Conservation (phyloP, 78 protist genomes). For the Polysphondylium violaceum region DNA sequence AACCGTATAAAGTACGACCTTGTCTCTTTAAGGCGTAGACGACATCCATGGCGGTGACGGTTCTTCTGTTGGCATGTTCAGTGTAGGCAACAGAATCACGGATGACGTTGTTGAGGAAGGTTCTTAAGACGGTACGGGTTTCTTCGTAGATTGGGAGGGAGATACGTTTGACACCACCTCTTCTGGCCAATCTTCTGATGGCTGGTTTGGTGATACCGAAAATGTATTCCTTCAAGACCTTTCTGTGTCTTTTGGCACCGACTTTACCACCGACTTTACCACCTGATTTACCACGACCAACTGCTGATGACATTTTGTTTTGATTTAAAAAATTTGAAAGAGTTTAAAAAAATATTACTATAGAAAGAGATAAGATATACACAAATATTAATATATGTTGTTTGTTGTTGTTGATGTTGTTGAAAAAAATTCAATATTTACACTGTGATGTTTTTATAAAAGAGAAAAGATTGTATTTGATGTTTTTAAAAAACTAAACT, state of each 20-base stretch:
- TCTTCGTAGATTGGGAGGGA: slow-evolving; percentile 97
- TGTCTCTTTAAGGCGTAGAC: slow-evolving; percentile 97
- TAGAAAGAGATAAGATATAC: background rate
- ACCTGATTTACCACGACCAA: slow-evolving; percentile 88
- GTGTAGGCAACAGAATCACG: slow-evolving; percentile 97
- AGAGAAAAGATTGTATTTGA: too few species aligned
- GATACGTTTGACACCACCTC: slow-evolving; percentile 98
- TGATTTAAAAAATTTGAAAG: background rate
- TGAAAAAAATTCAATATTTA: too few species aligned
- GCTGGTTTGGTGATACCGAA: slow-evolving; percentile 98
- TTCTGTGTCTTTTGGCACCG: slow-evolving; percentile 97
- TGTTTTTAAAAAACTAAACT: background rate
- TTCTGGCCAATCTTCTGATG: slow-evolving; percentile 96
- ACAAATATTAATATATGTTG: too few species aligned
- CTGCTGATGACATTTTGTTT: slow-evolving; percentile 17
- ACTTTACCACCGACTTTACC: slow-evolving; percentile 98
- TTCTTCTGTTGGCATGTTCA: slow-evolving; percentile 97
- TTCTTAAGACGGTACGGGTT: slow-evolving; percentile 92
- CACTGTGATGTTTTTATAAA: too few species aligned
- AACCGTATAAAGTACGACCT: slow-evolving; percentile 98
- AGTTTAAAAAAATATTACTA: background rate
- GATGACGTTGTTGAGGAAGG: slow-evolving; percentile 83
- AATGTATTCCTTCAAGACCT: slow-evolving; percentile 95
- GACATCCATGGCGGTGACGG: slow-evolving; percentile 98
- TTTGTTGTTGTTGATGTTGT: background rate